Evolutionary conservation across 768 basidiomycete species (phyloP).

Genomic region (Obba rivulosa): DNA sequence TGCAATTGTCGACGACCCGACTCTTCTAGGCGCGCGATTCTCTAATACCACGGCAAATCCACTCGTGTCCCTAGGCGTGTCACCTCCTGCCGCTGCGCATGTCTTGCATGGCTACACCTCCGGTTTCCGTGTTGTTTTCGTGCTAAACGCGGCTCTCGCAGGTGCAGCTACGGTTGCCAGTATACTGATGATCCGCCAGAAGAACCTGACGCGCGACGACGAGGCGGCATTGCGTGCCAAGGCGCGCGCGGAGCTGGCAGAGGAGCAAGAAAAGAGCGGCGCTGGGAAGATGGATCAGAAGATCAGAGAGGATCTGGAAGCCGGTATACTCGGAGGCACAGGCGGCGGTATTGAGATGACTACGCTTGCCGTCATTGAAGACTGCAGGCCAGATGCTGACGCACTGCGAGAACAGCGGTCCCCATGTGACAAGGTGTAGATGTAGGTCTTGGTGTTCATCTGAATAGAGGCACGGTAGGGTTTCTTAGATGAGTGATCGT

Average conservation of each 20-base stretch:
- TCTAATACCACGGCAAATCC: constrained; percentile 20
- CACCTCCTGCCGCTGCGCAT: constrained; percentile 28
- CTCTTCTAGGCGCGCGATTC: constrained; percentile 26
- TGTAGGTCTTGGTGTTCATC: no score
- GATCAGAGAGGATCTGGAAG: not conserved
- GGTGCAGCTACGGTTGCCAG: constrained; percentile 50
- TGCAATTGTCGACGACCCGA: constrained; percentile 45
- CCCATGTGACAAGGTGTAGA: no score
- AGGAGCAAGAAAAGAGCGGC: constrained; percentile 11
- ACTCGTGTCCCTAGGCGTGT: constrained; percentile 26
- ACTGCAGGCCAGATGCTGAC: no score
- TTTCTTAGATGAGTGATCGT: no score
- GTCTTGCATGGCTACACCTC: constrained; percentile 49
- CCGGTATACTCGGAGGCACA: not conserved
- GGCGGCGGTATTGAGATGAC: no score
- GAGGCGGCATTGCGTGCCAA: constrained; percentile 44
- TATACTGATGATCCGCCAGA: constrained; percentile 56
- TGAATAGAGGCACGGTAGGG: no score
- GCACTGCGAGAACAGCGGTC: no score
- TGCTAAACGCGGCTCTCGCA: constrained; percentile 52
- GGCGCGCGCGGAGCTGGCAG: constrained; percentile 20
- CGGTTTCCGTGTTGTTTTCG: constrained; percentile 57
- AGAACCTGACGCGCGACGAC: constrained; percentile 53
- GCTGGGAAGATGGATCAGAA: not conserved
- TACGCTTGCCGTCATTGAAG: no score